Conservation (phyloP, 371 early-diverging fungal genomes). For the Mucor lusitanicus region DNA sequence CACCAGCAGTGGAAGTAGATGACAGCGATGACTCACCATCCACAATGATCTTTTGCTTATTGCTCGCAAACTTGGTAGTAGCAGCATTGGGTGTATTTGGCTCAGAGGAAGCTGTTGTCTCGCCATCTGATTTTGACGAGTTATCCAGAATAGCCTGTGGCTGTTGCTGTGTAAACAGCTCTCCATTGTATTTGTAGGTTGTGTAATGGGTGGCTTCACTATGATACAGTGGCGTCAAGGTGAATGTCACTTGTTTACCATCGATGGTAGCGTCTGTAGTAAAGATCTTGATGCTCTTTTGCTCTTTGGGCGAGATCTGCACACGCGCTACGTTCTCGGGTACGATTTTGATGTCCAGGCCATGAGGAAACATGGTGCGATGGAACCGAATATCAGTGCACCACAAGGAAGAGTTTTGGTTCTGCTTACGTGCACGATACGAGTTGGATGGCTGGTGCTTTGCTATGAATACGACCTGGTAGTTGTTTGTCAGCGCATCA, state of each 20-base stretch:
- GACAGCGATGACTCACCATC: not conserved
- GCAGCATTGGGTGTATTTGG: not conserved
- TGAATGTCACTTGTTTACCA: slow-evolving; percentile 39
- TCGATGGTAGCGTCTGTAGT: slow-evolving; percentile 40
- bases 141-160: not conserved
- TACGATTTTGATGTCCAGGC: slow-evolving; percentile 35
- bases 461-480: slow-evolving; percentile 33
- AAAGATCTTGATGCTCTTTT: slow-evolving; percentile 34
- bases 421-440: slow-evolving; percentile 36
- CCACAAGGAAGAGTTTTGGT: slow-evolving; percentile 19
- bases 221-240: slow-evolving; percentile 10
- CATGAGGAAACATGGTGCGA: slow-evolving; percentile 38
- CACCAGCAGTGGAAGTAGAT: not conserved
- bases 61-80: not conserved
- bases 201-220: not conserved
- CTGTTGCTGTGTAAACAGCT: not conserved
- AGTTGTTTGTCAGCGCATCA: slow-evolving; percentile 23
- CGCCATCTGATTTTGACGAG: not conserved
- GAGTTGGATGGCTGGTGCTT: slow-evolving; percentile 47
- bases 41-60: not conserved
- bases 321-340: slow-evolving; percentile 33
- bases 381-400: slow-evolving; percentile 49
- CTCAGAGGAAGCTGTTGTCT: not conserved
- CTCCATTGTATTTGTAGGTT: slow-evolving; percentile 6
- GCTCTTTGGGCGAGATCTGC: slow-evolving; percentile 28